Evolutionary conservation across 345 rosid species (phyloP), one percentile per base, ranked within the genome.

Genomic region (Jatropha curcas): DNA sequence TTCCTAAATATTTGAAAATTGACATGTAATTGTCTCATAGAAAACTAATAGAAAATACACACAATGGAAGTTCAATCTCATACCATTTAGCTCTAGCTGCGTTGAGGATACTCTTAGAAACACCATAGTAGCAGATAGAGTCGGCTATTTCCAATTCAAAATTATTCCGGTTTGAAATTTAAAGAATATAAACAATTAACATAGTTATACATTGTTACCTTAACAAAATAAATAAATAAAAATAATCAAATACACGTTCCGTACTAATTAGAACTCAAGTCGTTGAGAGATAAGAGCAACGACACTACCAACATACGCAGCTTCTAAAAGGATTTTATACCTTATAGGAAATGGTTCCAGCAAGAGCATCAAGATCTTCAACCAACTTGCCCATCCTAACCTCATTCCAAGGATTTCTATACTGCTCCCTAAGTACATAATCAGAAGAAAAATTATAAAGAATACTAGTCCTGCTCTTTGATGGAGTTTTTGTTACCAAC

Each of bases 301-400:
- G 51, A 33, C 37, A 41, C 37, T 17, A 48, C 39, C 25, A 45
- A 53, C 43, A 72, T 74, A 59, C 39, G 41, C 25, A 65, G 7
- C n/a, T 43, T 41, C 62, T 7, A 16, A 52, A 63, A 30, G 9
- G 22, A 12, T 17, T 27, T 12, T 9, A 27, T 57, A 93, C 98
- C 95, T 91, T 93, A 43, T 82, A 89, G 65, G 96, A 83, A 68
- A 93, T 84, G 25, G 98, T 91, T 45, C 97, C 96, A 52, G 96
- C 98, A 45, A 93, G 96, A 79, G 98, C 96, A 80, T 93, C 96
- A 74, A 91, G 98, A 81, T 93, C 98, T 78, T 93, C 98, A 74
- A 91, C 84, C 83, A 91, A 75, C 80, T 89, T 89, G 67, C 97
- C 97, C 73, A 82, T 87, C 70, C 97, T 87, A 72, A 93, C 75